These are phyloP conservation scores for Hyparrhenia diplandra DNA, from an alignment of 176 grass and related monocot genomes.

Conservation along the genomic window DNA sequence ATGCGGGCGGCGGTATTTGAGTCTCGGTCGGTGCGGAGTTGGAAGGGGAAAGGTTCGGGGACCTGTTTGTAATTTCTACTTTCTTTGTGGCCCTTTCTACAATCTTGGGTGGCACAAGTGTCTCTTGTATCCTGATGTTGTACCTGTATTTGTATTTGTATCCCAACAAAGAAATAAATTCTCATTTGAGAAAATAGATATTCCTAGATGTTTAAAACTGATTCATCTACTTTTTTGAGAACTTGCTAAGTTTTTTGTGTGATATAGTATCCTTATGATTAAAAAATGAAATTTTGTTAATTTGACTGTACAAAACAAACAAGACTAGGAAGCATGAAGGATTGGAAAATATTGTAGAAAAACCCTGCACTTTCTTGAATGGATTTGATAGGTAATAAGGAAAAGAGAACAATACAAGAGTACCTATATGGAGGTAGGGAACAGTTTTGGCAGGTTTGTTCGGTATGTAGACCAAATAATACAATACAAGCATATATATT, in stretches of 20 bases:
- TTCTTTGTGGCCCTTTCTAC: no score
- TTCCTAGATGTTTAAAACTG: not conserved
- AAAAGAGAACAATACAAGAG: not conserved
- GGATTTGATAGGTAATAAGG: not conserved
- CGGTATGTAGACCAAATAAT: not conserved
- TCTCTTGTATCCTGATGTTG: no score
- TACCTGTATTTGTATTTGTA: no score
- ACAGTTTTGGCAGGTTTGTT: not conserved
- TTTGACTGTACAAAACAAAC: not conserved
- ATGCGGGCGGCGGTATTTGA: no score
- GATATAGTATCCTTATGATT: not conserved
- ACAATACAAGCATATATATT: not conserved
- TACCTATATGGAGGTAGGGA: not conserved
- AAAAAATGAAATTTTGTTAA: no score
- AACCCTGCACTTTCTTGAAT: not conserved
- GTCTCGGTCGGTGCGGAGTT: no score
- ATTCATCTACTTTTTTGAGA: not conserved
- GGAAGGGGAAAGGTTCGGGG: no score
- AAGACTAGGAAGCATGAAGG: not conserved
- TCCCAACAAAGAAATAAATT: not conserved
- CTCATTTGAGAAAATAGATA: not conserved
- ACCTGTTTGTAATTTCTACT: no score
- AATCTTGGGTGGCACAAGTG: no score
- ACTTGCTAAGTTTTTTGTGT: not conserved
- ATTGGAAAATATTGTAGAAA: not conserved